Evolutionary conservation across 1,284 basidiomycete species (phyloP), one percentile per base, ranked within the genome.

Genomic region (Mycena citricolor): DNA sequence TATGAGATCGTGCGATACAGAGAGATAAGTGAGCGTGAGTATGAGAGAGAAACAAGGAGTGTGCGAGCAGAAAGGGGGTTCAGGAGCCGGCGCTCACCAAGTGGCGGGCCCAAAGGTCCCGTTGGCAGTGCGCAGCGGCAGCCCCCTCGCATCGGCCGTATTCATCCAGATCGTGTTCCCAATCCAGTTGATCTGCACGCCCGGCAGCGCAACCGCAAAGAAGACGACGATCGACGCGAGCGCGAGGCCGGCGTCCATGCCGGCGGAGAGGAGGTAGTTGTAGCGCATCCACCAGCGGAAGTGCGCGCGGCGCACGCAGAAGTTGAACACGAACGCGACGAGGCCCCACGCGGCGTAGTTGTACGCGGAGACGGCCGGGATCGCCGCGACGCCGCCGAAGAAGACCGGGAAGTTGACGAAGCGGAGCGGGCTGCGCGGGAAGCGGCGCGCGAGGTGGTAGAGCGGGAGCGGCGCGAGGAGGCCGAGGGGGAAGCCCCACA

Each of bases 181-280:
- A 38, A 32, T 39, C 52, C 52, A 54, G 28, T 42, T 19, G 22
- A 51, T 32, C 16, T 19, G 8, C 48, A 77, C 47, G 13, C 35
- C 34, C 17, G 19, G 29, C 20, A 13, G 74, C 75, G 44, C 70
- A 72, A 84, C 55, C 13, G 62, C 51, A 54, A 90, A 80, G 72
- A 89, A 90, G 47, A 90, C 77, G 44, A 86, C 53, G 37, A 89
- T 54, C 31, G 79, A 52, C 11, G 67, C 57, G 36, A 89, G 58
- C 32, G 80, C 79, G 32, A 85, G 77, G 43, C 84, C 86, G 10
- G 78, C 71, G 52, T 86, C 83, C 36, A 88, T 76, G 7, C 74
- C 83, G 11, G 86, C 83, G 4, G 83, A 80, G 29, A 90, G 71
- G 53, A 89, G 80, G 62, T 88, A 94, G 72, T 93, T 94, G 75